Conservation (phyloP, 805 yeast genomes). For the Kluyveromyces siamensis region DNA sequence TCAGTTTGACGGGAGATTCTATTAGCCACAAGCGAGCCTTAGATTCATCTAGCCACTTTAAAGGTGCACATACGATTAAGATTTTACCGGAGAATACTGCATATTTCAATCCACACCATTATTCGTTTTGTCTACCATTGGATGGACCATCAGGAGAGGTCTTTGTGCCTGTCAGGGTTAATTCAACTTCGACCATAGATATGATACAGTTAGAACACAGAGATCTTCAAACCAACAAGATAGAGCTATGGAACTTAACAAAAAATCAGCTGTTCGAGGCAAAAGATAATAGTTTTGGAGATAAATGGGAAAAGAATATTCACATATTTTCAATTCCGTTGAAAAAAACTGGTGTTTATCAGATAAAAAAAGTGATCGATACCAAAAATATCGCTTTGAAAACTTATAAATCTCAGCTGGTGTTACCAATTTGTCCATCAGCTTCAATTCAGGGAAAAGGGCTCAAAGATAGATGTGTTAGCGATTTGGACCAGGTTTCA, state of each 20-base stretch:
- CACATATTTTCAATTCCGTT: constrained; percentile 60
- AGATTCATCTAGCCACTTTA: constrained; percentile 46
- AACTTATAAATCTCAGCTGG: constrained; percentile 48
- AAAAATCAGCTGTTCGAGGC: constrained; percentile 43
- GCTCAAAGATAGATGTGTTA: constrained; percentile 50
- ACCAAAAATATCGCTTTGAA: constrained; percentile 51
- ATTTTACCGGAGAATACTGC: constrained; percentile 90
- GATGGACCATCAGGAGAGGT: constrained; percentile 27
- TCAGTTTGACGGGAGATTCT: constrained; percentile 44
- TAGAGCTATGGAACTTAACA: constrained; percentile 44
- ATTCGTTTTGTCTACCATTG: constrained; percentile 50
- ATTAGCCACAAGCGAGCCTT: constrained; percentile 22
- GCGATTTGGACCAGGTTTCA: constrained; percentile 41
- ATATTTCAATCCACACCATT: constrained; percentile 63
- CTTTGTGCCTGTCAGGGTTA: constrained; percentile 63
- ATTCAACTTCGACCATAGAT: constrained; percentile 68
- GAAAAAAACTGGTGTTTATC: constrained; percentile 66
- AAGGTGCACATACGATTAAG: constrained; percentile 78
- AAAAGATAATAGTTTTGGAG: constrained; percentile 13
- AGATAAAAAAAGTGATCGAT: constrained; percentile 59
- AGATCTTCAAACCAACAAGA: constrained; percentile 43
- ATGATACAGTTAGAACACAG: constrained; percentile 54
- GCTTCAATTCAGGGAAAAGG: constrained; percentile 43
- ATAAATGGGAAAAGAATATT: constrained; percentile 25
- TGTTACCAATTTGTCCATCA: constrained; percentile 70